Evolutionary conservation across 257 asterid species (phyloP).

Genomic region (Solanum peruvianum): DNA sequence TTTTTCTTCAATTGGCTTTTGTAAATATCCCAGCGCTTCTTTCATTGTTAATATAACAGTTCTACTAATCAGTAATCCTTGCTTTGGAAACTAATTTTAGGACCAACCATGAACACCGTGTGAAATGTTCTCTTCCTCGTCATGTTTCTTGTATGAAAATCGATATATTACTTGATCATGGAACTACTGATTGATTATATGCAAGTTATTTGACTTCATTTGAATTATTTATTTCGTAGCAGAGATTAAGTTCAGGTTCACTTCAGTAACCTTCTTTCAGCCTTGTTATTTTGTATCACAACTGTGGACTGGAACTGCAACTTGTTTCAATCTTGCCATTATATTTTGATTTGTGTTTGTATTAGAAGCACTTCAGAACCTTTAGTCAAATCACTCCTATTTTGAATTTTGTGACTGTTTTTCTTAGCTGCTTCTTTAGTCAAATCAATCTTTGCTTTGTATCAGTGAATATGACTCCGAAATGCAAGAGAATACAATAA

Average conservation of each 20-base stretch:
- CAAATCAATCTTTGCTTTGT: not conserved
- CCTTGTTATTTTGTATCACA: not conserved
- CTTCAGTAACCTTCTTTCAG: not conserved
- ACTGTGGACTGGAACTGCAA: not conserved
- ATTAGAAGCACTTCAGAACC: not conserved
- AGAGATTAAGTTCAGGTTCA: not conserved
- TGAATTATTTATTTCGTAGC: not conserved
- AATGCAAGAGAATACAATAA: not conserved
- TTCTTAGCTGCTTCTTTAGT: not conserved
- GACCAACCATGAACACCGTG: not conserved
- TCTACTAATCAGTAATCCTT: not conserved
- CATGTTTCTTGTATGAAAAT: not conserved
- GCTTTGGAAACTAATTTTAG: not conserved
- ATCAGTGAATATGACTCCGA: not conserved
- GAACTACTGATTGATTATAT: not conserved
- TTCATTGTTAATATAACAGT: not conserved
- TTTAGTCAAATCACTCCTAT: not conserved
- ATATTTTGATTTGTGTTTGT: not conserved
- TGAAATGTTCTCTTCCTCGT: not conserved
- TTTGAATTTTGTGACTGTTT: not conserved
- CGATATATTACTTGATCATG: not conserved
- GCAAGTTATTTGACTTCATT: not conserved
- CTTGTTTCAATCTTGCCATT: not conserved
- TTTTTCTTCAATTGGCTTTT: slow-evolving; percentile 11
- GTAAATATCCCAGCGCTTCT: not conserved